phyloP scores from a whole-genome alignment of 2,329 filamentous ascomycete genomes.

The Talaromyces sp. region DNA sequence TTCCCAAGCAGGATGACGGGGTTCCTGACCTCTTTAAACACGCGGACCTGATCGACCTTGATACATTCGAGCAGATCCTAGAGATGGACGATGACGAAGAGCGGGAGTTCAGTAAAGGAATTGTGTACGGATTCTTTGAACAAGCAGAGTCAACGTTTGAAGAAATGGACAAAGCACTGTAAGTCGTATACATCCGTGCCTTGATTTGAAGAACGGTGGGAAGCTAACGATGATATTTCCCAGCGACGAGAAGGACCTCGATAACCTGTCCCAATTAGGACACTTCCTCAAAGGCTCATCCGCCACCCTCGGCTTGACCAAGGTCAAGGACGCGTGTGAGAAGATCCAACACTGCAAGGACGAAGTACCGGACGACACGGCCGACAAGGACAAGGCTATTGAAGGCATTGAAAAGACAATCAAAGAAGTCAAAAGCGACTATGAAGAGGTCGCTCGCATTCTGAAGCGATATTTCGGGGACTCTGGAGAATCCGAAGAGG shows the following conservation, averaged over 20 bases:
- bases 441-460: slow-evolving; percentile 63
- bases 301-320: slow-evolving; percentile 82
- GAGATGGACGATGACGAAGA: slow-evolving; percentile 96
- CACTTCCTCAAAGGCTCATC: slow-evolving; percentile 98
- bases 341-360: slow-evolving; percentile 91
- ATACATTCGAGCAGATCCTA: slow-evolving; percentile 88
- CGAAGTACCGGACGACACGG: slow-evolving; percentile 54
- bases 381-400: slow-evolving; percentile 63
- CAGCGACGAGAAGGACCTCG: slow-evolving; percentile 60
- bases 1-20: slow-evolving; percentile 26
- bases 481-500: neutral
- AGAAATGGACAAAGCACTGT: slow-evolving; percentile 81
- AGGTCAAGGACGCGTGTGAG: slow-evolving; percentile 89
- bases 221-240: slow-evolving; percentile 29
- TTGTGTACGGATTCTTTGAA: slow-evolving; percentile 88
- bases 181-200: slow-evolving; percentile 49
- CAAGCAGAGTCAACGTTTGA: slow-evolving; percentile 82
- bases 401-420: slow-evolving; percentile 66
- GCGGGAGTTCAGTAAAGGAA: slow-evolving; percentile 78
- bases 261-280: slow-evolving; percentile 73
- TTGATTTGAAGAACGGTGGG: neutral
- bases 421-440: slow-evolving; percentile 68
- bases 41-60: slow-evolving; percentile 69
- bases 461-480: slow-evolving; percentile 65
- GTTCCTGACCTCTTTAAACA: slow-evolving; percentile 55